Evolutionary conservation across 129 eudicot species (phyloP), one percentile per base, ranked within the genome.

Genomic region (Flaveria sonorensis): DNA sequence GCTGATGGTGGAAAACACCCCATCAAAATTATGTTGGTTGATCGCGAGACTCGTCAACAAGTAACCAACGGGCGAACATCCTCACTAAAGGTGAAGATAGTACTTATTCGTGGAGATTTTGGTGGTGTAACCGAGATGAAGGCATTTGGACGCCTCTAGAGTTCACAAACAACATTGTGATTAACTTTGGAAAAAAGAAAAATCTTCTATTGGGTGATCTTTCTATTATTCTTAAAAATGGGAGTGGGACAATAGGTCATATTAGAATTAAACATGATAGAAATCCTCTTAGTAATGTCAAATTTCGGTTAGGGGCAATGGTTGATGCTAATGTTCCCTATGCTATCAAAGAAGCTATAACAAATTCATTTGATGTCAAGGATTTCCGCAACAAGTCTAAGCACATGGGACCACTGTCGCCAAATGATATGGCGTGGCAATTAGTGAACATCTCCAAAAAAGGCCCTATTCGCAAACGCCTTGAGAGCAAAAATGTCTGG

Each of bases 241-340:
- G 83, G 30, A 14, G 42, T 24, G 83, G 74, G 36, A 62, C 60
- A 1, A 11, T 79, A n/a, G 78, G 83, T 12, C 26, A 52, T 15
- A 40, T 79, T 10, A 42, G 59, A 21, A 72, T 79, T 15, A 65
- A 79, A 32, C 79, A 79, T 10, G 83, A 72, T 64, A 6, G 67
- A 0, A 16, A 40, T 21, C 74, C 74, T 4, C 66, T 79, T 42
- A 40, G 10, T 11, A 79, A 12, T 6, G 74, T 40, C 47, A 53
- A 2, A n/a, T 72, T 79, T 43, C 78, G 79, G 21, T 24, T 79
- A 26, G 83, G 83, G 7, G 79, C 83, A 28, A 52, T 72, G 68
- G 50, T 79, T 55, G 62, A 55, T 55, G 55, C 40, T 39, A 61
- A 23, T n/a, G 23, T 66, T 18, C 2, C 3, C 28, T 40, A 21